phyloP scores from a whole-genome alignment of 129 eudicot genomes.

The Escallonia rubra region DNA sequence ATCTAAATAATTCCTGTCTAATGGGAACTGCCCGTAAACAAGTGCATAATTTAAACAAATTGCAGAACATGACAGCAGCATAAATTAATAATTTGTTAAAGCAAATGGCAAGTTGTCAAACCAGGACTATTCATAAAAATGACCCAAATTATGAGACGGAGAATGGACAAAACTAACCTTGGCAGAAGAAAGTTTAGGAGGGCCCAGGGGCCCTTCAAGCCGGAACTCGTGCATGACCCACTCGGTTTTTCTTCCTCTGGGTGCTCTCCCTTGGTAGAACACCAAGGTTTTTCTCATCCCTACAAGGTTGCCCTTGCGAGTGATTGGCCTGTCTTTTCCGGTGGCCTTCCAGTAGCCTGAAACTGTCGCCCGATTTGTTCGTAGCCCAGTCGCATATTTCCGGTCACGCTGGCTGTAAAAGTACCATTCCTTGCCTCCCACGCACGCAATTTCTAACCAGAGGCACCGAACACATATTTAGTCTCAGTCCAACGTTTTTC shows the following conservation, averaged over 20 bases:
- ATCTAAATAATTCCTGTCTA: neutral
- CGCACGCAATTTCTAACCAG: conserved; percentile 55
- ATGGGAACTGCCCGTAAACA: conserved; percentile 13
- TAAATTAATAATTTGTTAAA: neutral
- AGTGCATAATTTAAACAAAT: conserved; percentile 15
- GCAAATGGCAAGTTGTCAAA: neutral
- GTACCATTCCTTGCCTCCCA: conserved; percentile 92
- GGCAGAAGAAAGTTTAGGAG: conserved; percentile 29
- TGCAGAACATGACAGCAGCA: conserved; percentile 4
- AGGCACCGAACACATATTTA: too few species aligned
- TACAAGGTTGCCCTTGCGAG: conserved; percentile 37
- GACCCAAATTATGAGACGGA: neutral
- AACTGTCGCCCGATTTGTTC: conserved; percentile 85
- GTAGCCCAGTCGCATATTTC: conserved; percentile 78
- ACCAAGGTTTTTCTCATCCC: conserved; percentile 96
- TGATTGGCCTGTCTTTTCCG: conserved; percentile 72
- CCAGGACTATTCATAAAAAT: too few species aligned
- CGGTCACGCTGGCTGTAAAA: conserved; percentile 81
- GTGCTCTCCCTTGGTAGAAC: conserved; percentile 93
- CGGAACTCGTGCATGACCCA: conserved; percentile 99
- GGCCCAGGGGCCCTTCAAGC: conserved; percentile 43
- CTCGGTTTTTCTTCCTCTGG: conserved; percentile 78
- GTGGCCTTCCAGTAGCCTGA: conserved; percentile 98
- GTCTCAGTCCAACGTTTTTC: too few species aligned
- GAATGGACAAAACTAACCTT: conserved; percentile 11